Evolutionary conservation across 352 stramenopile species (phyloP), one percentile per base, ranked within the genome.

Genomic region (Pythium periplocum): DNA sequence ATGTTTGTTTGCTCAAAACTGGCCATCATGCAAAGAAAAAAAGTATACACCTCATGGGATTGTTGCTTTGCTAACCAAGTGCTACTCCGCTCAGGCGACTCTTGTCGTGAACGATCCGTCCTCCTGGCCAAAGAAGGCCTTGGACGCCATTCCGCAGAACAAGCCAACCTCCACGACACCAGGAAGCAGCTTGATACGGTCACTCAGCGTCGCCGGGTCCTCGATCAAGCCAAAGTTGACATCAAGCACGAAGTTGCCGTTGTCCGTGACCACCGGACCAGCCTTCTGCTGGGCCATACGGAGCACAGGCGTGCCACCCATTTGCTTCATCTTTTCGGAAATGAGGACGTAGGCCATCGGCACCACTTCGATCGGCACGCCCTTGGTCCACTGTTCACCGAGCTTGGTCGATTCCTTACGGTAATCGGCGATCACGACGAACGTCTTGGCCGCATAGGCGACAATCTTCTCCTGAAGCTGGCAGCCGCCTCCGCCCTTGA

Each of bases 191-290:
- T 90, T 91, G 38, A 96, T 59, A 36, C 61, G 60, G 59, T 88
- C 62, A 46, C 80, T 77, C 11, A 96, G 71, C 43, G 64, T 58
- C 51, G 78, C 71, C 12, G 84, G 80, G 52, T 95, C 66, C 33
- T 58, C 65, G 53, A 96, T 90, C 37, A 68, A 43, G 32, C 84
- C 84, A 54, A 96, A 96, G 48, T 92, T 78, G 17, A 90, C 80
- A 54, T 96, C 87, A n/a, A 96, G 66, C 37, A 96, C 82, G 48
- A 96, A 94, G 68, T 96, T 96, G 60, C 87, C 85, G 55, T 98
- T 98, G 86, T 99, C 96, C 7, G 97, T 99, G 31, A 99, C 87
- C 42, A 98, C 96, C 34, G 97, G 97, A 39, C 98, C 94, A 60
- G 86, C 87, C 70, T 96, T 99, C 78, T 62, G 76, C 69, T 89